phyloP scores from a whole-genome alignment of 2,329 filamentous ascomycete genomes.

The Thyridium curvatum region DNA sequence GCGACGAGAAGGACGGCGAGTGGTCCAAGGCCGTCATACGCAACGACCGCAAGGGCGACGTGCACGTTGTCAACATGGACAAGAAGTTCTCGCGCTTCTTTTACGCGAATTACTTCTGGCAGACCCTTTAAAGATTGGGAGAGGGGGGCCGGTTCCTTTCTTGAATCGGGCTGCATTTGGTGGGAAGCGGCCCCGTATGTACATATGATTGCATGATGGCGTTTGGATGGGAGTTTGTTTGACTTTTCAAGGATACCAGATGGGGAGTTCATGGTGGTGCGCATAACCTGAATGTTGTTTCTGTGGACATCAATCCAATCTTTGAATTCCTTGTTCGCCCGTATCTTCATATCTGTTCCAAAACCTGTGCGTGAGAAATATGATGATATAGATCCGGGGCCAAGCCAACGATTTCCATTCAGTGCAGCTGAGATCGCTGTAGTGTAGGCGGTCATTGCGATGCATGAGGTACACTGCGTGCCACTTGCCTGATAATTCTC shows the following conservation, averaged over 20 bases:
- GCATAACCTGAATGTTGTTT: slow-evolving; percentile 1
- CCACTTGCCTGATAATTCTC: no score
- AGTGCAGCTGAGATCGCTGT: no score
- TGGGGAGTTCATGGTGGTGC: neutral
- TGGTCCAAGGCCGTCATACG: slow-evolving; percentile 81
- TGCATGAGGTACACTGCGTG: no score
- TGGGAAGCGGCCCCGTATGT: neutral
- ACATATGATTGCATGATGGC: neutral
- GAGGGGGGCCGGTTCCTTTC: no score
- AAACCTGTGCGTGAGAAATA: no score
- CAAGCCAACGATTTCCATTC: no score
- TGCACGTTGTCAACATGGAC: slow-evolving; percentile 92
- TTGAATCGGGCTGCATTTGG: no score
- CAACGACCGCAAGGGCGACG: slow-evolving; percentile 81
- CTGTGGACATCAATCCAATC: no score
- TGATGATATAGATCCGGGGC: no score
- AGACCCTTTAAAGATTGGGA: slow-evolving; percentile 63
- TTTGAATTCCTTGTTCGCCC: no score
- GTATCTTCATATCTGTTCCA: no score
- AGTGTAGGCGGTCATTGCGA: no score
- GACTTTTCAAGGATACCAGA: neutral
- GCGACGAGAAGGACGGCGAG: slow-evolving; percentile 66
- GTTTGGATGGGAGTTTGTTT: neutral
- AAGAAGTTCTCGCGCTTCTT: slow-evolving; percentile 87
- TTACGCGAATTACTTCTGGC: slow-evolving; percentile 96